Base-by-base conservation (phyloP, 2,329 filamentous ascomycete species). In the Sphaerulina vaccinii region DNA sequence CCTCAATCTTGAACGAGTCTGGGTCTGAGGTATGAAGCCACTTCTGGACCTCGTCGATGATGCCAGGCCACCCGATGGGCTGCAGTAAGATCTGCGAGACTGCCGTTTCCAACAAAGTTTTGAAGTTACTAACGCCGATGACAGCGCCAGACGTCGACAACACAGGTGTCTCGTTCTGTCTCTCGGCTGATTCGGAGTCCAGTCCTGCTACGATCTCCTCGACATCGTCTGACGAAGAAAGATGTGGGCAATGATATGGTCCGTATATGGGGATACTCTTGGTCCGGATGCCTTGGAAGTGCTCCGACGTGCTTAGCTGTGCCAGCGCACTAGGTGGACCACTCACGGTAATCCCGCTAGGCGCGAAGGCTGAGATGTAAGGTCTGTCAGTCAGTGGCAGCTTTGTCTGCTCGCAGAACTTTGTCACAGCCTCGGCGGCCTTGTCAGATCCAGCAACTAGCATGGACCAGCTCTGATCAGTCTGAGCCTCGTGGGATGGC, bases 171-270 rank as follows among this genome's bases (percentile, higher is more conserved):
- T 33, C 24, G 15, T 45, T 45, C 6, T 22, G 23, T 3, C 42
- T 23, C 9, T 6, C n/a, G 16, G 42, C 32, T n/a, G 18, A 24
- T 18, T 16, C 7, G n/a, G 19, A n/a, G 33, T 39, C 44, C 18
- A 48, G 19, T 19, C 22, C 36, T 15, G 32, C 44, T 8, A 48
- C 32, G 33, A 48, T 39, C 10, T 27, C 33, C 1, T 48, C 44
- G 5, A 48, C 44, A 27, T 48, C 44, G 15, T 18, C 44, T 33
- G 13, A n/a, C 18, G 65, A 33, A 62, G 44, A 65, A n/a, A 52
- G 13, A 41, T 39, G 39, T 22, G 32, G 23, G 19, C 21, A 42
- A 40, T 47, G 54, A 32, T 49, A 56, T 16, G 44, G 54, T 27
- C 13, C 50, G 21, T 23, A 48, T 13, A 52, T 48, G 3, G 50